Percentiles rank a stretch among this genome's conserved stretches.
Evolutionary conservation across 2,329 filamentous ascomycete genomes (phyloP).

Genomic region (Magnaporthiopsis incrustans): DNA sequence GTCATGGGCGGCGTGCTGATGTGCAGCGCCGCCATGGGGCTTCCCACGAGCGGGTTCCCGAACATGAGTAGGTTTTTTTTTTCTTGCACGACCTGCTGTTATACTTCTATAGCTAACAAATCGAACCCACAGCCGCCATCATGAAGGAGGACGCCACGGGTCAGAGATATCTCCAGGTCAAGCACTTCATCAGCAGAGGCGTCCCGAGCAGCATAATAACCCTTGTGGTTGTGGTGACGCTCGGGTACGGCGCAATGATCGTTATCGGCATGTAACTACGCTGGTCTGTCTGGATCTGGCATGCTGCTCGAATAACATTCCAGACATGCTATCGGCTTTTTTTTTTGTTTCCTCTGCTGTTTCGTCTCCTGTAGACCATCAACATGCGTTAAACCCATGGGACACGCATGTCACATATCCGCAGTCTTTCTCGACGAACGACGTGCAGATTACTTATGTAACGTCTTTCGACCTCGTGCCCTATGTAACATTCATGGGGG

Average conservation of each 20-base stretch:
- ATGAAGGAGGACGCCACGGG: conserved; percentile 98
- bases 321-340: no score
- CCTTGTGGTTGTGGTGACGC: conserved; percentile 71
- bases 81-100: no score
- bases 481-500: no score
- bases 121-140: conserved; percentile 62
- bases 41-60: conserved; percentile 93
- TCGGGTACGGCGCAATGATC: conserved; percentile 88
- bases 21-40: conserved; percentile 95
- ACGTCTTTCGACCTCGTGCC: no score
- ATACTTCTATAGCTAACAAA: conserved; percentile 9
- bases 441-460: no score
- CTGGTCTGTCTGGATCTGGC: no score
- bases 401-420: no score
- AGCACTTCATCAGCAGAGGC: conserved; percentile 91
- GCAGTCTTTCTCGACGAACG: no score
- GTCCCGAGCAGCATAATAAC: conserved; percentile 80
- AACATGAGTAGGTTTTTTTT: conserved; percentile 62
- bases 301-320: no score
- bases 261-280: conserved; percentile 32
- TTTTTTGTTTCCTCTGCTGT: no score
- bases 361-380: no score
- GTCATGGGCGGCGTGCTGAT: conserved; percentile 95
- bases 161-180: conserved; percentile 82
- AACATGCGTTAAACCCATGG: no score